Base-by-base conservation (phyloP, 78 protist genomes). In the Acrasis kona region DNA sequence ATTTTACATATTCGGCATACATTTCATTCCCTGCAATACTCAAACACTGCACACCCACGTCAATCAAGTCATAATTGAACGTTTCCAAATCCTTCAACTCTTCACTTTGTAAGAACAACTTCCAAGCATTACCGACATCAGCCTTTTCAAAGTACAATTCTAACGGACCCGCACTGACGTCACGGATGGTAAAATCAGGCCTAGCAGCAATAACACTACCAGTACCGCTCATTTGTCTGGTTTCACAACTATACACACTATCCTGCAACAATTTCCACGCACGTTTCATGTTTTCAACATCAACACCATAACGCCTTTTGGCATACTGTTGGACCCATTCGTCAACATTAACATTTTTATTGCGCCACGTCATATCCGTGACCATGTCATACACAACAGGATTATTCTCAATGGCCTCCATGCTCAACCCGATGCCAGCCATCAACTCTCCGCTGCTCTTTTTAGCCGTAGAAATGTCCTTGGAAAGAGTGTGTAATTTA, bases 341-440 rank as follows among this genome's bases (percentile, higher is more conserved):
- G 4, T 2, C 36, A 5, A 83, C 42, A 36, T 72, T 29, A 19
- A 61, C 8, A n/a, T 84, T 76, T 0, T 42, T 29, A 27, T 7
- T 5, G 30, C 87, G 31, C 91, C 90, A 88, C 9, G 81, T 2
- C 84, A 72, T 88, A 42, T 86, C 88, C 77, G 40, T 67, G 87
- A 82, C 83, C 39, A 82, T 8, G 41, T 85, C 90, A 65, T 88
- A 88, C 0, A 84, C 77, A 3, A 85, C 42, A 0, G 36, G 65
- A 50, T 84, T 89, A 50, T 86, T 81, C 32, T 81, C 87, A 27
- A 89, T 89, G 12, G 89, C 91, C 41, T 89, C 93, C 32, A 86
- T 84, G 39, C 92, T 89, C 10, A 87, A 42, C 41, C 93, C 93
- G 37, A 77, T 71, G 3, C 91, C 89, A 28, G 81, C 70, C 77